Base-by-base conservation (phyloP, 257 asterid species). In the Solanum medicagineum region DNA sequence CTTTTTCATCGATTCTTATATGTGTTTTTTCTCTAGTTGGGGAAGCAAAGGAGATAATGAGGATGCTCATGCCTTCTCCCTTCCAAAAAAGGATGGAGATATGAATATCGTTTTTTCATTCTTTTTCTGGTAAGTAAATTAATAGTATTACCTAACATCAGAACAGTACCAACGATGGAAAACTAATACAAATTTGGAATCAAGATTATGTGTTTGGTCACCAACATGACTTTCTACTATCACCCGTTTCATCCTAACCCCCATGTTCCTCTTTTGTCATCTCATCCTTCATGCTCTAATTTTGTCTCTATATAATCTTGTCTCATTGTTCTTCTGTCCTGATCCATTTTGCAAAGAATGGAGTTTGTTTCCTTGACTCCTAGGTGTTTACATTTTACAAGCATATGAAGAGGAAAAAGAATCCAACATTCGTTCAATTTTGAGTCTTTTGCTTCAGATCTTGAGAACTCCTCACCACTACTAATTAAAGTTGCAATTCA, bases 81-180 rank as follows among this genome's bases (percentile, higher is more conserved):
- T 36, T 36, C 40, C 85, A 80, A 66, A 73, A 93, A 94, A 92
- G 98, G 99, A 84, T 85, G 95, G 93, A 93, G 96, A 86, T 66
- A 88, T 4, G 90, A 93, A 94, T 96, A 96, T 96, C 98, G 98
- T 93, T 93, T 88, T 62, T 51, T 47, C 59, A 22, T 74, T 10
- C 16, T 16, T 77, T 44, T 74, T 45, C 13, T 16, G 40, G 81
- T 74, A n/a, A 47, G 59, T 4, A 74, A 75, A 47, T 47, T 74
- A n/a, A 22, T 74, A 17, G 10, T 70, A 17, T 42, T 16, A 42
- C 53, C 10, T 22, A 70, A 70, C 26, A 13, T 26, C 80, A 42
- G 42, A 42, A 54, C 17, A 70, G 29, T 44, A 29, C 29, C 54
- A 70, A 70, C 10, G 80, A 70, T 70, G 53, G 26, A 70, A 40